Percentiles rank a stretch among this genome's conserved stretches.
Conservation (phyloP, 2,329 filamentous ascomycete species). For the Calonectria montana region DNA sequence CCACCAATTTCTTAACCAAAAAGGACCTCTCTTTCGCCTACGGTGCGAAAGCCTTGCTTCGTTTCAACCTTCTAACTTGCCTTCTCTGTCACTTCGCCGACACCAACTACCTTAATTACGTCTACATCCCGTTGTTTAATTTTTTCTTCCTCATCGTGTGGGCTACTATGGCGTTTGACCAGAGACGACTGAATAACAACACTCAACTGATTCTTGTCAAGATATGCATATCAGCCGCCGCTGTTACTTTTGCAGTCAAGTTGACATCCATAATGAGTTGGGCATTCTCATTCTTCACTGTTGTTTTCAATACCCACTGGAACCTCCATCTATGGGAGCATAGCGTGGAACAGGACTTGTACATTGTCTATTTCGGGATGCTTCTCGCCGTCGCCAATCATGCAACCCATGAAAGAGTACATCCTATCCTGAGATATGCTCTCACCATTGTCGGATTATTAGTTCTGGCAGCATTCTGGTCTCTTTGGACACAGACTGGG, state of each 20-base stretch:
- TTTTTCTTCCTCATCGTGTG: slow-evolving; percentile 73
- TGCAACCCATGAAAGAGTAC: slow-evolving; percentile 30
- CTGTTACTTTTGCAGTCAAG: slow-evolving; percentile 45
- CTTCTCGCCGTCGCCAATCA: slow-evolving; percentile 48
- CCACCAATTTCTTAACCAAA: slow-evolving; percentile 66
- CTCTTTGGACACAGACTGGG: background rate
- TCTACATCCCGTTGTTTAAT: slow-evolving; percentile 67
- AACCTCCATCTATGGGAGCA: slow-evolving; percentile 61
- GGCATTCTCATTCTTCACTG: slow-evolving; percentile 44
- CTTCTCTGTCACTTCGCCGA: slow-evolving; percentile 67
- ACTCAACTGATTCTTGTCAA: slow-evolving; percentile 59
- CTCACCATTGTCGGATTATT: slow-evolving; percentile 48
- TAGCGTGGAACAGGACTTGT: slow-evolving; percentile 63
- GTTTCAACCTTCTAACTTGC: slow-evolving; percentile 67
- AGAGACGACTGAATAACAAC: slow-evolving; percentile 54
- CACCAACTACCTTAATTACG: slow-evolving; percentile 63
- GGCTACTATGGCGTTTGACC: slow-evolving; percentile 58
- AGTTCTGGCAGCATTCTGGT: background rate
- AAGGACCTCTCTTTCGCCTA: slow-evolving; percentile 67
- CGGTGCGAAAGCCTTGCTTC: slow-evolving; percentile 64
- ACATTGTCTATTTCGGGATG: slow-evolving; percentile 68
- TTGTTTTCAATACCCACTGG: slow-evolving; percentile 60
- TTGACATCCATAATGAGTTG: slow-evolving; percentile 32
- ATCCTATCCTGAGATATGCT: slow-evolving; percentile 30
- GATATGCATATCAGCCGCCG: slow-evolving; percentile 55